Base-by-base conservation (phyloP, 2,329 filamentous ascomycete species). In the Paecilomyces fulvus region DNA sequence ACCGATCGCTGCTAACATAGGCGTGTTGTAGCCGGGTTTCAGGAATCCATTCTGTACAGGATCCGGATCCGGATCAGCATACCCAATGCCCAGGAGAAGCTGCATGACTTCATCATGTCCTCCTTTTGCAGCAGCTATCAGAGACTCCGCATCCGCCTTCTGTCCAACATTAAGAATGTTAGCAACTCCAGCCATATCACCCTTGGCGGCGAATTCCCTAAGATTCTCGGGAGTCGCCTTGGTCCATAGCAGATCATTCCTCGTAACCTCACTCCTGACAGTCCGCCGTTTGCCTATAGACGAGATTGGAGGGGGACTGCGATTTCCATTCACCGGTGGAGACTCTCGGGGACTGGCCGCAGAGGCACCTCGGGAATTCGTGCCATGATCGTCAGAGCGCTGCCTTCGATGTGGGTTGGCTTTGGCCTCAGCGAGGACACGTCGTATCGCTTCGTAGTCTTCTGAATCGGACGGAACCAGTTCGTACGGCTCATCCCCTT, bases 1-100 rank as follows among this genome's bases (percentile, higher is more conserved):
- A 14, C 94, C 92, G 61, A 99, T 96, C 1, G 94, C 92, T 57
- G 92, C 91, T 37, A 96, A 82, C 79, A 99, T 95, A 1, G 94
- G 94, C 0, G 92, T 97, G 53, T 92, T 88, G 65, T 89, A 86
- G 56, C 94, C 91, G 48, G 80, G 74, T 57, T 83, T 77, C 30
- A 80, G 79, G 57, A 77, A 76, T 51, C 63, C 62, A 14, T 70
- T 71, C 8, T 77, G 66, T 51, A 91, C 73, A 11, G 89, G 83
- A 6, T 81, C 78, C 30, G 90, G 90, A 64, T 94, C 89, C 7
- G 83, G 79, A 64, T 87, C 79, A 17, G 83, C 80, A 52, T 80
- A 78, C 2, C 87, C 87, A 61, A 90, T 76, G 8, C 86, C 87
- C 48, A 90, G 73, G 52, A 91, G 73, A 28, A 96, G 81, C 66